Base-by-base conservation (phyloP, 768 basidiomycete species). In the Agaricus bisporus region DNA sequence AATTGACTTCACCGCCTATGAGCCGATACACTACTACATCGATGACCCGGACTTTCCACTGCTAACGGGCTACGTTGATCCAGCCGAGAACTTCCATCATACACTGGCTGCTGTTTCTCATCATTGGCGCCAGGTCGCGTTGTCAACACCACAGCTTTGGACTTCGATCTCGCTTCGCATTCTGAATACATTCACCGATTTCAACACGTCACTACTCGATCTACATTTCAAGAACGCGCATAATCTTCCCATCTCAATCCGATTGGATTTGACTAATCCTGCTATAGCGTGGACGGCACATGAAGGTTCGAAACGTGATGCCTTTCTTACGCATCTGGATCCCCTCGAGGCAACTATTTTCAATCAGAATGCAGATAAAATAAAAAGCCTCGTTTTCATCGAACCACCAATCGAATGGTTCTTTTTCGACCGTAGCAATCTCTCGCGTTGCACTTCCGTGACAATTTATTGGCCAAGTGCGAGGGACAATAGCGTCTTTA, bases 171-270 rank as follows among this genome's bases (percentile, higher is more conserved):
- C 37, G 12, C 25, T 39, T 7, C 6, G 39, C 4, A 20, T 53
- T 29, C 10, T n/a, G 10, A 36, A 46, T 9, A n/a, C 2, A 7
- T 14, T 26, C 5, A n/a, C 22, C 9, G 22, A 17, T 8, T 45
- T 14, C 44, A 45, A 46, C 20, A 17, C 22, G 1, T 35, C 43
- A 2, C 25, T 46, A 1, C 32, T 46, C n/a, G 29, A 41, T n/a
- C 15, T 53, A n/a, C 37, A 53, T 12, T 53, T 46, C 36, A 10
- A 53, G 22, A 53, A 53, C 14, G 43, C 44, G 22, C 51, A 26
- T 8, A 29, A n/a, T 6, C 43, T 47, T 17, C 51, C 51, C 5
- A 38, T 53, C 43, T 38, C 22, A 5, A 38, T 53, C 8, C 22
- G 46, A 18, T 11, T 46, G 35, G 44, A 53, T 15, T 15, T 45